phyloP scores from a whole-genome alignment of 1,284 basidiomycete species.

The Sanghuangporus sanghuang region DNA sequence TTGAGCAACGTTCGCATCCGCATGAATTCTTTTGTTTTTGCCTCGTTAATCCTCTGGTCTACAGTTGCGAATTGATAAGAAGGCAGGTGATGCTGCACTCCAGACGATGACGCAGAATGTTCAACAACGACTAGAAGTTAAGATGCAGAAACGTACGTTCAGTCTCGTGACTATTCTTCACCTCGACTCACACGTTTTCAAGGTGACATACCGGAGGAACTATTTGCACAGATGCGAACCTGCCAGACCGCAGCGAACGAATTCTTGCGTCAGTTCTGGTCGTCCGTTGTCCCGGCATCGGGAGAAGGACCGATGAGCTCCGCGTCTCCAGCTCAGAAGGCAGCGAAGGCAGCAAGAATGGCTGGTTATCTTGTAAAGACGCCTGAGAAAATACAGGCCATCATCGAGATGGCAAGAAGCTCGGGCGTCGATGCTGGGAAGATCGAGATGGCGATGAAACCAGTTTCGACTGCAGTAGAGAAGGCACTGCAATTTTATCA shows the following conservation, averaged over 20 bases:
- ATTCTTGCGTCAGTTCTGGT: slow-evolving; percentile 95
- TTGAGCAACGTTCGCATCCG: slow-evolving; percentile 45
- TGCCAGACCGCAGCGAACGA: slow-evolving; percentile 93
- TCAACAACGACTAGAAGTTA: slow-evolving; percentile 57
- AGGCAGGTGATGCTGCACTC: slow-evolving; percentile 61
- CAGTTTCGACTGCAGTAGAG: slow-evolving; percentile 41
- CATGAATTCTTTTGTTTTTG: not conserved
- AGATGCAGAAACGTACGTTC: slow-evolving; percentile 54
- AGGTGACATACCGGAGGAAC: slow-evolving; percentile 77
- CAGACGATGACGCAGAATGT: slow-evolving; percentile 77
- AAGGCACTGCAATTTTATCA: slow-evolving; percentile 30
- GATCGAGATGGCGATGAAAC: slow-evolving; percentile 74
- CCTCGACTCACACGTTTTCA: not conserved
- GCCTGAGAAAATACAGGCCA: slow-evolving; percentile 72
- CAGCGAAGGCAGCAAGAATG: slow-evolving; percentile 81
- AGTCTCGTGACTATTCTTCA: not conserved
- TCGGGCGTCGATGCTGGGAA: slow-evolving; percentile 59
- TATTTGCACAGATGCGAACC: slow-evolving; percentile 80
- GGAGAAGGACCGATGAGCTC: slow-evolving; percentile 45
- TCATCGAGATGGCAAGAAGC: slow-evolving; percentile 59
- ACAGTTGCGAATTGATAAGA: slow-evolving; percentile 60
- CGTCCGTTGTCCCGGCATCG: slow-evolving; percentile 75
- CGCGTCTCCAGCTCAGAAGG: slow-evolving; percentile 58
- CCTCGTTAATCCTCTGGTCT: not conserved
- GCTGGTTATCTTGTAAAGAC: slow-evolving; percentile 73